Base-by-base conservation (phyloP, 306 rosid genomes). In the Astragalus membranaceus region DNA sequence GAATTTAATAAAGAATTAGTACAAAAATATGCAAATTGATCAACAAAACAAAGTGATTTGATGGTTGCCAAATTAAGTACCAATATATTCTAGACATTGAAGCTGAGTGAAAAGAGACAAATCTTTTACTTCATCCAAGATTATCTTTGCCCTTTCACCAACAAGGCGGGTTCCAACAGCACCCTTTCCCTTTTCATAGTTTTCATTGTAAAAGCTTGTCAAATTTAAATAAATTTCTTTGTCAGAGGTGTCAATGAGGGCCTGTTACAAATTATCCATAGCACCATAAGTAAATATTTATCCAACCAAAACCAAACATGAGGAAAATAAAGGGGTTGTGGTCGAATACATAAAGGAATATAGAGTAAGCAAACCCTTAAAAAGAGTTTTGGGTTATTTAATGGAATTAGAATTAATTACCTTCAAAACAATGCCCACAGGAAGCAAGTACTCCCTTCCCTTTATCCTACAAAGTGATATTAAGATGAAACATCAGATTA, bases 381-480 rank as follows among this genome's bases (percentile, higher is more conserved):
- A 11, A 53, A 12, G 52, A 61, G 5, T 43, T 56, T 41, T 56
- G 3, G 2, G 54, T 46, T 61, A 5, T 39, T 63, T 14, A 70
- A 42, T 23, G 72, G 76, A 72, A 23, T 53, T 57, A 57, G 44
- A 29, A 59, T 50, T 44, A 43, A 64, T 51, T 56, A 94, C 98
- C 97, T 88, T 94, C 51, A 94, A 82, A 67, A 94, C 83, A 70
- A 94, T 72, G 23, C 97, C 97, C 37, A 90, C 92, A 33, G 98
- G 98, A 78, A 94, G 96, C 82, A 94, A 76, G 83, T 78, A 94
- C 75, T 94, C 98, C 83, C 85, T 83, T 75, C 97, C 97, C 53
- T 67, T 84, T 62, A 90, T 64, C 98, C 98, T 94, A 84, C 65
- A 84, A 76, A 82, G 70, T 77, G 63, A 67, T 67, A 70, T 13